These are phyloP conservation scores for Lactarius quietus DNA, from an alignment of 768 basidiomycete species.

Conservation along the genomic window DNA sequence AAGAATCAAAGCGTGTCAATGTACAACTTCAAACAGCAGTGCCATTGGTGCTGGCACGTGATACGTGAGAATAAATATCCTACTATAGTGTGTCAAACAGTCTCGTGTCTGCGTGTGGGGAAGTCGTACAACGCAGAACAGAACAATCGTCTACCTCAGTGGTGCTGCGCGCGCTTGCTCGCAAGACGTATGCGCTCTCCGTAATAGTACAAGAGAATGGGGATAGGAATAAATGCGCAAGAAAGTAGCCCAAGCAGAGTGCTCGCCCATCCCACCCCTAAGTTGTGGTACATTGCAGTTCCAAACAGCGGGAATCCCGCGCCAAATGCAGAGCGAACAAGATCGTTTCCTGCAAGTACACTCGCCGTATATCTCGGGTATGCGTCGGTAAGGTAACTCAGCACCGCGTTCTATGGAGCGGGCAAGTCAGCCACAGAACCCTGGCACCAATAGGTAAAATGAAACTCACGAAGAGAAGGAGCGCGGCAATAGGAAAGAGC, in stretches of 20 bases:
- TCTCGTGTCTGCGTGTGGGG: neutral
- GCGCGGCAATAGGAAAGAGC: conserved; percentile 32
- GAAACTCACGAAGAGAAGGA: conserved; percentile 33
- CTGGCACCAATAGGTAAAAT: conserved; percentile 19
- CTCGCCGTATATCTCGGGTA: conserved; percentile 35
- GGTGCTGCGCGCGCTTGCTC: conserved; percentile 26
- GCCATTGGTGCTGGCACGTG: conserved; percentile 1
- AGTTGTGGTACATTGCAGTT: conserved; percentile 27
- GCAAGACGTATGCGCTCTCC: conserved; percentile 25
- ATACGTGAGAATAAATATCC: conserved; percentile 2
- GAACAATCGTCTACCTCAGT: neutral
- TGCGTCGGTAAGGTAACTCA: conserved; percentile 34
- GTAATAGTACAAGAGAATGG: conserved; percentile 20
- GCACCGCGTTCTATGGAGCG: conserved; percentile 23
- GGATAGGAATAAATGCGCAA: conserved; percentile 31
- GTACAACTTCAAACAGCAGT: neutral
- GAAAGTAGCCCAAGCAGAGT: conserved; percentile 31
- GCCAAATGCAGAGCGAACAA: conserved; percentile 32
- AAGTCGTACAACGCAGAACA: neutral
- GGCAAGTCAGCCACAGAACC: neutral
- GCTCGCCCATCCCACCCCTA: conserved; percentile 31
- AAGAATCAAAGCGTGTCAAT: neutral
- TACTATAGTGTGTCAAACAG: neutral
- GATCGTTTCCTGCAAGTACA: conserved; percentile 37
- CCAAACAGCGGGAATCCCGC: conserved; percentile 26